Evolutionary conservation across 768 basidiomycete genomes (phyloP).

Genomic region (Tylopilus plumbeoviolaceoides): DNA sequence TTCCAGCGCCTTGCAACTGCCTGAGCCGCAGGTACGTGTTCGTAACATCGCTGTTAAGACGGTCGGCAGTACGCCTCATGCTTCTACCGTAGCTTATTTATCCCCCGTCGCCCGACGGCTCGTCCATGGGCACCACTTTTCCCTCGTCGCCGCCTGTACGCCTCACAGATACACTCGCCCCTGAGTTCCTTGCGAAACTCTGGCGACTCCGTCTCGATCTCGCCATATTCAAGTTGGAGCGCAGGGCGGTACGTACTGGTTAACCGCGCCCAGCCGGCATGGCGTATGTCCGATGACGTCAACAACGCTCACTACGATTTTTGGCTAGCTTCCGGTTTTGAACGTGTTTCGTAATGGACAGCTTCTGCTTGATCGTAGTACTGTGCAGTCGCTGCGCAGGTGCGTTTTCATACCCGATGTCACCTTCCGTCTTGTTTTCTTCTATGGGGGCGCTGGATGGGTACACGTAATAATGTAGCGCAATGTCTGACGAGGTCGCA

Average conservation of each 20-base stretch:
- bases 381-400: constrained; percentile 1
- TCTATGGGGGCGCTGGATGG: too few relatives aligned
- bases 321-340: constrained; percentile 17
- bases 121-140: neutral
- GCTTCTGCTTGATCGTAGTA: neutral
- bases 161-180: neutral
- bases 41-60: neutral
- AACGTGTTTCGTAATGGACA: constrained; percentile 14
- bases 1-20: neutral
- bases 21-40: constrained; percentile 1
- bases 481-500: too few relatives aligned
- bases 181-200: constrained; percentile 14
- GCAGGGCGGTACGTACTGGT: constrained; percentile 17
- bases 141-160: neutral
- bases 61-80: neutral
- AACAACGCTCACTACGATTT: neutral
- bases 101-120: neutral
- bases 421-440: too few relatives aligned
- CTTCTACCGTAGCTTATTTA: neutral
- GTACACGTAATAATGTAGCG: too few relatives aligned
- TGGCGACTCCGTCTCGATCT: constrained; percentile 18
- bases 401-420: neutral
- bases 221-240: constrained; percentile 20
- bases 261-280: neutral
- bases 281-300: neutral